A percentile compares a stretch with the other conserved stretches of the same genome.
Evolutionary conservation across 1,284 basidiomycete genomes (phyloP).

Genomic region (Peniophora sp.): DNA sequence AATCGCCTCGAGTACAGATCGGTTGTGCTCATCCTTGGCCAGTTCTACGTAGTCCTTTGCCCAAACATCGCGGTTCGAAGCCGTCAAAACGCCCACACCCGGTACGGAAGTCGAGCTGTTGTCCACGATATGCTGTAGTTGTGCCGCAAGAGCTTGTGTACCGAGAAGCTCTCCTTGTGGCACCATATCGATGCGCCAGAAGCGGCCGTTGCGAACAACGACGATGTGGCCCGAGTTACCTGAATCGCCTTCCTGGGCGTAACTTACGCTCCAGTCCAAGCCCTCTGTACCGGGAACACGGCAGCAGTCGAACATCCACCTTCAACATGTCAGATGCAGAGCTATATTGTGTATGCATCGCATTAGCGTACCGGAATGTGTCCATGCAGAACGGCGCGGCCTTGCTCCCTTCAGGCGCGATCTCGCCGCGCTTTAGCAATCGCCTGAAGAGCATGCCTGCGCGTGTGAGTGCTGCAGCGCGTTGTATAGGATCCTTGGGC

Average conservation of each 20-base stretch:
- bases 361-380: constrained; percentile 58
- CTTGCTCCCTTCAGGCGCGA: constrained; percentile 68
- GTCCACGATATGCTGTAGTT: constrained; percentile 69
- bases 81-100: constrained; percentile 70
- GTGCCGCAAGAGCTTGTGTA: constrained; percentile 61
- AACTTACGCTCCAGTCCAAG: constrained; percentile 71
- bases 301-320: constrained; percentile 92
- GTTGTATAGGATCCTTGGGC: constrained; percentile 51
- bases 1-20: constrained; percentile 59
- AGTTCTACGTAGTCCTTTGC: constrained; percentile 69
- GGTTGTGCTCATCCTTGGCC: constrained; percentile 49
- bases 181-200: constrained; percentile 67
- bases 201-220: constrained; percentile 69
- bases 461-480: constrained; percentile 69
- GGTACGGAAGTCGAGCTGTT: constrained; percentile 55
- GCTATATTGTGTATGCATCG: neutral
- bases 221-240: constrained; percentile 73
- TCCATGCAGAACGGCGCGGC: constrained; percentile 83
- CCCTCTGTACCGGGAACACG: constrained; percentile 70
- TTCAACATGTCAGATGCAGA: constrained; percentile 17
- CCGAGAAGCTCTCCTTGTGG: constrained; percentile 55
- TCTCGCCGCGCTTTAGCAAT: constrained; percentile 53
- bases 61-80: constrained; percentile 80
- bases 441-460: constrained; percentile 69
- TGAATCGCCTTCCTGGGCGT: constrained; percentile 51